Conservation (phyloP, 257 asterid genomes). For the Solanum corneliomulleri region DNA sequence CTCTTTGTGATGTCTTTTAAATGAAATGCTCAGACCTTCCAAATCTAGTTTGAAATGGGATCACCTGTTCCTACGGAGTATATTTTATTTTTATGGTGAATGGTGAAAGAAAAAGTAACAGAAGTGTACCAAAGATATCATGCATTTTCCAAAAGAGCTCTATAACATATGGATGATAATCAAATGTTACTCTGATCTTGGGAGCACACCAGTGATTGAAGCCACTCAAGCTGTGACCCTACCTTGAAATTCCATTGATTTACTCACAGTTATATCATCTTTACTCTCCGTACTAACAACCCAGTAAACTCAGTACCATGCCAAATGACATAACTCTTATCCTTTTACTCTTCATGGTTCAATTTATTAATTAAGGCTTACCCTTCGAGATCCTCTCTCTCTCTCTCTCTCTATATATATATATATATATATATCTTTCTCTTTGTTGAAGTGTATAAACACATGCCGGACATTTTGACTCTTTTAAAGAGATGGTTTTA, state of each 20-base stretch:
- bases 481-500: background rate
- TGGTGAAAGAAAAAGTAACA: background rate
- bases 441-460: too few species aligned
- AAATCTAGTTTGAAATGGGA: background rate
- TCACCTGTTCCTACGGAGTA: background rate
- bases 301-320: background rate
- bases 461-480: background rate
- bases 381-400: too few species aligned
- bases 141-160: background rate
- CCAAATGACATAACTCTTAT: background rate
- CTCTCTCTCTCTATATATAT: too few species aligned
- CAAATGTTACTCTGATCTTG: background rate
- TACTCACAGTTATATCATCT: background rate
- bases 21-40: background rate
- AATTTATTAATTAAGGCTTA: background rate
- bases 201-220: background rate
- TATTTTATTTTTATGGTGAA: background rate
- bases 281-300: background rate
- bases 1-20: background rate
- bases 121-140: background rate
- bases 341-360: background rate
- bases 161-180: background rate
- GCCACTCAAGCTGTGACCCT: background rate
- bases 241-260: background rate
- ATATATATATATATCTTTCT: too few species aligned